phyloP scores from a whole-genome alignment of 345 rosid species.

The Microcos paniculata region DNA sequence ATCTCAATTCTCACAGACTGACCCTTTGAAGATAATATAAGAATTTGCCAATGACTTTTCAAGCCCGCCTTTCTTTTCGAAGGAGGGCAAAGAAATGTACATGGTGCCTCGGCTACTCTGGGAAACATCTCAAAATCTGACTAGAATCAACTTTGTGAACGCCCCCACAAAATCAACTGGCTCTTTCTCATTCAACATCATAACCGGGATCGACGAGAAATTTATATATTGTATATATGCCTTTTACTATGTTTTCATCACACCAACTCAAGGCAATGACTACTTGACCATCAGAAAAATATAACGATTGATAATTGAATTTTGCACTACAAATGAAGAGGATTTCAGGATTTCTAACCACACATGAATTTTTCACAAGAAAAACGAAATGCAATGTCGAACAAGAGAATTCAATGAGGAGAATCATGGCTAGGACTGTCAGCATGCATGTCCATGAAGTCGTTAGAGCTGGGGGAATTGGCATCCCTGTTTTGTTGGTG shows the following conservation, averaged over 20 bases:
- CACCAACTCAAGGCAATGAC: too few relatives aligned
- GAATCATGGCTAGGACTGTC: constrained; percentile 42
- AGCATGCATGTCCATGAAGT: constrained; percentile 56
- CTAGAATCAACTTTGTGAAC: not conserved
- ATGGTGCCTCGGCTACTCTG: not conserved
- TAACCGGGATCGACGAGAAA: not conserved
- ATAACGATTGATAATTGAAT: not conserved
- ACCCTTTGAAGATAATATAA: too few relatives aligned
- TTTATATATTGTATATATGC: too few relatives aligned
- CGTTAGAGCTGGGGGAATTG: constrained; percentile 25
- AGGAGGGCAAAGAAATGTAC: not conserved
- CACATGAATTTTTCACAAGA: not conserved
- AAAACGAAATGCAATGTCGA: not conserved
- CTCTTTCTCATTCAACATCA: not conserved
- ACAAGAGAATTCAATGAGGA: not conserved
- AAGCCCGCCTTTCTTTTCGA: too few relatives aligned
- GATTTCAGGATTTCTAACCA: not conserved
- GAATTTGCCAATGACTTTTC: too few relatives aligned
- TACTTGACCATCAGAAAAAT: not conserved
- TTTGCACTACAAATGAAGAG: not conserved
- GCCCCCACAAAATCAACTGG: too few relatives aligned
- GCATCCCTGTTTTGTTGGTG: constrained; percentile 15
- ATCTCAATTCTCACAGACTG: too few relatives aligned
- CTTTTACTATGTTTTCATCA: too few relatives aligned
- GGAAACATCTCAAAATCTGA: not conserved